A percentile compares a stretch with the other conserved stretches of the same genome.
phyloP scores from a whole-genome alignment of 1,284 basidiomycete species.

The Apiotrichum porosum region DNA sequence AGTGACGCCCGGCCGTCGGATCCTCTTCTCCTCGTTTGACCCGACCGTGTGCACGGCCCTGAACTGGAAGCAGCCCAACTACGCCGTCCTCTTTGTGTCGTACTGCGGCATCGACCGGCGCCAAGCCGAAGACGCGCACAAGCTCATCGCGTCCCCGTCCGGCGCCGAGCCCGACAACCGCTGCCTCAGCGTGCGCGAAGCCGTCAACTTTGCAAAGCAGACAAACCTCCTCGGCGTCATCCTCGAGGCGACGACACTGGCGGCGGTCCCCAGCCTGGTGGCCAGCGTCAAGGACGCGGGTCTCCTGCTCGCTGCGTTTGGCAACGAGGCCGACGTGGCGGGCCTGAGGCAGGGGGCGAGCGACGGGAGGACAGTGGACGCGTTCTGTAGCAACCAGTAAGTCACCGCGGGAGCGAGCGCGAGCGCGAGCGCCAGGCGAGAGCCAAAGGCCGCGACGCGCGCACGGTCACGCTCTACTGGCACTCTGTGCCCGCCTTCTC shows the following conservation, averaged over 20 bases:
- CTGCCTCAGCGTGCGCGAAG: constrained; percentile 73
- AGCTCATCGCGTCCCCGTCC: constrained; percentile 42
- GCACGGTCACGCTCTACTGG: no score
- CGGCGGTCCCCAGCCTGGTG: constrained; percentile 73
- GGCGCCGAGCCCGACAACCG: constrained; percentile 53
- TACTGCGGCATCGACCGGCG: constrained; percentile 66
- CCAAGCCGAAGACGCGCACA: constrained; percentile 15
- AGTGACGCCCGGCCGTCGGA: constrained; percentile 55
- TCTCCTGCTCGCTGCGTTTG: constrained; percentile 77
- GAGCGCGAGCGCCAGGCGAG: neutral
- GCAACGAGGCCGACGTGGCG: constrained; percentile 53
- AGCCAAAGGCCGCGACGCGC: no score
- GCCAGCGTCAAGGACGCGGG: constrained; percentile 81
- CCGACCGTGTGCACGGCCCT: constrained; percentile 70
- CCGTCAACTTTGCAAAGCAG: constrained; percentile 87
- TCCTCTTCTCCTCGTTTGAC: constrained; percentile 82
- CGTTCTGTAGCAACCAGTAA: constrained; percentile 45
- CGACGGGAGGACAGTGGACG: constrained; percentile 45
- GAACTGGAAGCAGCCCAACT: constrained; percentile 99
- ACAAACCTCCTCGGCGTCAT: constrained; percentile 94
- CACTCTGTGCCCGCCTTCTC: no score
- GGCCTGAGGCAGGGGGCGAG: constrained; percentile 32
- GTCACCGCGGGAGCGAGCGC: no score
- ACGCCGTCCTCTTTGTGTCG: constrained; percentile 92
- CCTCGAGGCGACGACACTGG: constrained; percentile 77